Evolutionary conservation across 1,284 basidiomycete genomes (phyloP).

Genomic region (Ustilago hordei): DNA sequence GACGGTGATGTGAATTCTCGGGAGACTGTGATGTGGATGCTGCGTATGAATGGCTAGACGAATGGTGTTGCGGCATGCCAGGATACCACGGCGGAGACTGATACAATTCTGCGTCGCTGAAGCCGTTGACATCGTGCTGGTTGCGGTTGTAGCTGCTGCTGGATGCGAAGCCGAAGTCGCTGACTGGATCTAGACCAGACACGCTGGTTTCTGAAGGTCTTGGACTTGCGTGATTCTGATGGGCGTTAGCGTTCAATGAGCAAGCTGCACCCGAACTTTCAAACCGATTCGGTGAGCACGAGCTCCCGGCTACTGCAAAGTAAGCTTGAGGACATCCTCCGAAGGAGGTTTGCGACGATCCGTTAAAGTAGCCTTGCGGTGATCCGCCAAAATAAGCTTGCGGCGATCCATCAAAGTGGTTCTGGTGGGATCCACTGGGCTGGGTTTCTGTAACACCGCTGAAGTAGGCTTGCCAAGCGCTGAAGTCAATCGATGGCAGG

Average conservation of each 20-base stretch:
- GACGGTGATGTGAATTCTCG: background rate
- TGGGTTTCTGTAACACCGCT: background rate
- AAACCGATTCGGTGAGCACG: background rate
- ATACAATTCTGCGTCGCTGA: background rate
- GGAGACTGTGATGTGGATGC: background rate
- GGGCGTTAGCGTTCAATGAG: background rate
- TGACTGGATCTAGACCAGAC: slow-evolving; percentile 35
- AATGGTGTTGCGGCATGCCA: background rate
- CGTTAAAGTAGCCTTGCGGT: slow-evolving; percentile 1
- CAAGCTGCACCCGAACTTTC: background rate
- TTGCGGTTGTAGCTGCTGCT: slow-evolving; percentile 10
- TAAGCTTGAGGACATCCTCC: background rate
- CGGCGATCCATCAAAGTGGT: background rate
- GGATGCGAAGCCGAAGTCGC: slow-evolving; percentile 28
- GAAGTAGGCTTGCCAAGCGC: slow-evolving; percentile 7
- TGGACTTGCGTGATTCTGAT: background rate
- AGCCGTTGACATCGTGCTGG: slow-evolving; percentile 4
- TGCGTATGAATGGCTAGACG: background rate
- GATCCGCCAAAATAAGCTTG: background rate
- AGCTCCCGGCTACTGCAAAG: background rate
- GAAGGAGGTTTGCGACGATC: slow-evolving; percentile 3
- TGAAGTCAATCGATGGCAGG: slow-evolving; percentile 26
- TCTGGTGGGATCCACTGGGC: background rate
- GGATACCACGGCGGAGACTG: background rate
- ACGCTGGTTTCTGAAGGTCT: slow-evolving; percentile 11